These are phyloP conservation scores for Cyberlindnera americana DNA, from an alignment of 805 yeast species.

Conservation along the genomic window DNA sequence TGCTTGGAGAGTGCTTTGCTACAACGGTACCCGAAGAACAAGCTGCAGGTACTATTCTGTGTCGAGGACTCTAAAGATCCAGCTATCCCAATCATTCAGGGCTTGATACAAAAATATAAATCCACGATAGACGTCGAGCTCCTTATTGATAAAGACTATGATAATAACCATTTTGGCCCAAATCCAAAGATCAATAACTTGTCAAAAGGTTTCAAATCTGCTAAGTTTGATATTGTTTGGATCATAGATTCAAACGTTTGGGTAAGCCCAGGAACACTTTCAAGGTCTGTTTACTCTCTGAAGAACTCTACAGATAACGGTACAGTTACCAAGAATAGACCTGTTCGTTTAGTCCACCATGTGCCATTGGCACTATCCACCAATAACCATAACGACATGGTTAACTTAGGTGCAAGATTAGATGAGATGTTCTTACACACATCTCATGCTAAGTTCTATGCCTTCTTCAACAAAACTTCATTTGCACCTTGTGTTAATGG, in stretches of 20 bases:
- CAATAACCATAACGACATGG: slow-evolving; percentile 10
- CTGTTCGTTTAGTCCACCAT: slow-evolving; percentile 75
- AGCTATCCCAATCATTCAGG: slow-evolving; percentile 53
- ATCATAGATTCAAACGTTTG: slow-evolving; percentile 83
- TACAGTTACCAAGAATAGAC: slow-evolving; percentile 29
- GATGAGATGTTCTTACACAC: slow-evolving; percentile 86
- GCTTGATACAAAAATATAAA: slow-evolving; percentile 50
- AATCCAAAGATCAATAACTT: slow-evolving; percentile 87
- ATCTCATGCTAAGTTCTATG: slow-evolving; percentile 82
- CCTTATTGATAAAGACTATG: slow-evolving; percentile 43
- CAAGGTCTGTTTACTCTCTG: slow-evolving; percentile 56
- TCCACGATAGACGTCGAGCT: slow-evolving; percentile 50
- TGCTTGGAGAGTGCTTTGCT: slow-evolving; percentile 66
- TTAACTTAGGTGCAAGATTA: slow-evolving; percentile 53
- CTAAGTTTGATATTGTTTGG: slow-evolving; percentile 77
- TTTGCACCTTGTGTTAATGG: slow-evolving; percentile 92
- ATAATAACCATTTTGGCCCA: slow-evolving; percentile 60
- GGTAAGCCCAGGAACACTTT: slow-evolving; percentile 62
- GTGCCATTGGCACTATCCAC: slow-evolving; percentile 62
- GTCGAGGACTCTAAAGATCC: slow-evolving; percentile 63
- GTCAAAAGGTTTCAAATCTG: slow-evolving; percentile 70
- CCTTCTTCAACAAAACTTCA: slow-evolving; percentile 66
- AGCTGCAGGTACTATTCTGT: slow-evolving; percentile 71
- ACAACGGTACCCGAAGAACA: slow-evolving; percentile 60
- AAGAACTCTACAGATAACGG: slow-evolving; percentile 53